Percentiles rank a stretch among this genome's conserved stretches.
Evolutionary conservation across 495 filamentous ascomycete species (phyloP).

Genomic region (Aspergillus sparsus): DNA sequence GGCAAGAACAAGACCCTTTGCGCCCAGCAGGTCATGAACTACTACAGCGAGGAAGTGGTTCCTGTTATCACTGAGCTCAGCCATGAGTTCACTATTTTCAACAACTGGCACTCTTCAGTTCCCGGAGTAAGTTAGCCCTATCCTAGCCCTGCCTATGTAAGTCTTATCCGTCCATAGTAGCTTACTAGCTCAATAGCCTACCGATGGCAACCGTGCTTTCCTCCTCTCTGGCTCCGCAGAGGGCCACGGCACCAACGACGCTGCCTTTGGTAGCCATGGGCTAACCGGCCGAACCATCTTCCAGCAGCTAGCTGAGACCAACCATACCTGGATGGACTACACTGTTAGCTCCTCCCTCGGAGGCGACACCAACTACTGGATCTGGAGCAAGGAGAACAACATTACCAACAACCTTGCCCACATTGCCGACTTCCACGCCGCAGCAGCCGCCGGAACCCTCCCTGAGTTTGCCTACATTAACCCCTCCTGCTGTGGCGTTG

Average conservation of each 20-base stretch:
- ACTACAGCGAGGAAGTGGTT: conserved; percentile 52
- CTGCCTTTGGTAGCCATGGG: conserved; percentile 41
- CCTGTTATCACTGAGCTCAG: conserved; percentile 48
- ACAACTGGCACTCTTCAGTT: conserved; percentile 53
- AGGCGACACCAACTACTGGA: conserved; percentile 38
- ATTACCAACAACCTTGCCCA: conserved; percentile 37
- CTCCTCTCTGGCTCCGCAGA: conserved; percentile 47
- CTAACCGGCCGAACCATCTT: conserved; percentile 50
- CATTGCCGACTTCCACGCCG: conserved; percentile 38
- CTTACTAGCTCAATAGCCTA: conserved; percentile 39
- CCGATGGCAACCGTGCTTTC: conserved; percentile 51
- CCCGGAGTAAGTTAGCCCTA: conserved; percentile 49
- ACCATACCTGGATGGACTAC: conserved; percentile 54
- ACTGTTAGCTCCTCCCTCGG: conserved; percentile 39
- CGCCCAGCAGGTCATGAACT: conserved; percentile 51
- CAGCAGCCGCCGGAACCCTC: conserved; percentile 40
- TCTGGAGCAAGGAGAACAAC: conserved; percentile 43
- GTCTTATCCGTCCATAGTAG: neutral
- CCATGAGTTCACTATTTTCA: conserved; percentile 54
- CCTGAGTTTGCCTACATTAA: conserved; percentile 53
- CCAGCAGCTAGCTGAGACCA: conserved; percentile 45
- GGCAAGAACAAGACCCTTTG: conserved; percentile 38
- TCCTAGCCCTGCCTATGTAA: no score
- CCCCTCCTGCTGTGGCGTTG: conserved; percentile 50
- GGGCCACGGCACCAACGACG: conserved; percentile 53